These are phyloP conservation scores for Chrysoporthe deuterocubensis DNA, from an alignment of 2,329 filamentous ascomycete genomes.

Conservation along the genomic window DNA sequence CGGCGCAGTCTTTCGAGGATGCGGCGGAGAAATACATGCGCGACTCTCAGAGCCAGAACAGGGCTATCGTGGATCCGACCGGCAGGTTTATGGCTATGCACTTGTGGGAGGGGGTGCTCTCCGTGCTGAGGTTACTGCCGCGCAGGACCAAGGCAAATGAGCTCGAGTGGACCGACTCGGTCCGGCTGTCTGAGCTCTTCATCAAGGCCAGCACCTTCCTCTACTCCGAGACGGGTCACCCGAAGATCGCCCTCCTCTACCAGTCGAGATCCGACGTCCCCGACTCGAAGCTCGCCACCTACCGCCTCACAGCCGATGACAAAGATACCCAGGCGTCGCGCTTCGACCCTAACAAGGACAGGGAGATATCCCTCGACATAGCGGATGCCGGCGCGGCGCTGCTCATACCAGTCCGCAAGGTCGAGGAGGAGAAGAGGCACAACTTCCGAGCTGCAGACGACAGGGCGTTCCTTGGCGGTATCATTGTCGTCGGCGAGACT, in stretches of 20 bases:
- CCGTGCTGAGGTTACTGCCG: conserved; percentile 55
- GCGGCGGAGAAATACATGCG: conserved; percentile 65
- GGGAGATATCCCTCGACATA: conserved; percentile 58
- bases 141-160: conserved; percentile 50
- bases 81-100: conserved; percentile 63
- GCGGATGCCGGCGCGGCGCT: conserved; percentile 61
- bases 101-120: conserved; percentile 64
- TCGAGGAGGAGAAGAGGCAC: conserved; percentile 62
- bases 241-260: conserved; percentile 62
- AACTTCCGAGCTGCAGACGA: conserved; percentile 56
- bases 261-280: conserved; percentile 56
- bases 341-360: conserved; percentile 60
- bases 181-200: conserved; percentile 62
- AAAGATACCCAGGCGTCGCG: conserved; percentile 56
- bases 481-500: conserved; percentile 79
- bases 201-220: conserved; percentile 62
- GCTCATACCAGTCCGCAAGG: conserved; percentile 64
- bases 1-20: conserved; percentile 56
- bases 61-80: conserved; percentile 82
- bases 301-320: conserved; percentile 63
- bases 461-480: conserved; percentile 66
- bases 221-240: conserved; percentile 61
- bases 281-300: conserved; percentile 61
- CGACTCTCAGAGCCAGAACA: conserved; percentile 81
- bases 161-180: conserved; percentile 56